These are phyloP conservation scores for Closterium sp. DNA, from an alignment of 139 green algal genomes.

Conservation along the genomic window DNA sequence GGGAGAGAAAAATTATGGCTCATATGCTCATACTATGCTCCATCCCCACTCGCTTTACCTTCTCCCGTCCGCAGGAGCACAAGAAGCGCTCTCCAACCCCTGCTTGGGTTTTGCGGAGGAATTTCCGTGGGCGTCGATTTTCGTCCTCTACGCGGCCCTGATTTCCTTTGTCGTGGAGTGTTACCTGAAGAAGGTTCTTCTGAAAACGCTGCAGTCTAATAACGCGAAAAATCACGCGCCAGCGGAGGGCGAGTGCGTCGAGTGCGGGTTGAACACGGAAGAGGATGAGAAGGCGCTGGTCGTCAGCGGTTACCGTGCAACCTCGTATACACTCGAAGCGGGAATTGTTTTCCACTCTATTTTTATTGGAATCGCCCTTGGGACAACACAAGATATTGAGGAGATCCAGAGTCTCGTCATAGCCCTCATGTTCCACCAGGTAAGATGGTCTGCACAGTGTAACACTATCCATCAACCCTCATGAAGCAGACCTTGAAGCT, in stretches of 20 bases:
- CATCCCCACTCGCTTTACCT: too few species aligned
- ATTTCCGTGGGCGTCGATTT: neutral
- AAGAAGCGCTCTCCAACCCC: neutral
- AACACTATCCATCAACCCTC: too few species aligned
- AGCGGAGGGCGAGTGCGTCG: neutral
- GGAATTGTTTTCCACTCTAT: slow-evolving; percentile 50
- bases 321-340: slow-evolving; percentile 35
- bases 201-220: neutral
- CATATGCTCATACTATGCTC: too few species aligned
- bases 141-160: neutral
- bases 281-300: slow-evolving; percentile 7
- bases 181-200: neutral
- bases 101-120: neutral
- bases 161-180: neutral
- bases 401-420: slow-evolving; percentile 7
- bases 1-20: too few species aligned
- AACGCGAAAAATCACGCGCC: neutral
- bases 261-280: neutral
- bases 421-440: slow-evolving; percentile 49
- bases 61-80: neutral
- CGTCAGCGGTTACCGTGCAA: neutral
- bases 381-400: neutral
- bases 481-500: too few species aligned
- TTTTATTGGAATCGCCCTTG: slow-evolving; percentile 40
- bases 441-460: neutral